Evolutionary conservation across 2,329 filamentous ascomycete genomes (phyloP).

Genomic region (Colletotrichum cordylinicola): DNA sequence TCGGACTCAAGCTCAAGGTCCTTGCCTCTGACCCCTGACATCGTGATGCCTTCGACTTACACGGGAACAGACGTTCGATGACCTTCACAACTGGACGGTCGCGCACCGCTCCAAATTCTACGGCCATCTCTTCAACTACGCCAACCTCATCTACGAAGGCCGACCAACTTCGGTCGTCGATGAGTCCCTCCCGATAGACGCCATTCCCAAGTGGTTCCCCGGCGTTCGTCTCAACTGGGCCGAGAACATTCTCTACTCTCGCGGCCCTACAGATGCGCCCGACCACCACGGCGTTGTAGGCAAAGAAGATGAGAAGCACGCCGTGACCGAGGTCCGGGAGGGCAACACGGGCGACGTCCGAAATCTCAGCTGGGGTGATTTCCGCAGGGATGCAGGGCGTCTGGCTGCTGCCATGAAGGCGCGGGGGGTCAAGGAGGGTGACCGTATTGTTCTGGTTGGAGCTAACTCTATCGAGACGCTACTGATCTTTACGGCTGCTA

Average conservation of each 20-base stretch:
- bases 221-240: constrained; percentile 79
- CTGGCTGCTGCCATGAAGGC: constrained; percentile 71
- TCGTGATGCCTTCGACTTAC: not conserved
- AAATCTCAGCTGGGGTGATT: constrained; percentile 70
- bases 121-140: constrained; percentile 64
- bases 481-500: constrained; percentile 72
- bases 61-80: constrained; percentile 62
- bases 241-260: constrained; percentile 77
- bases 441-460: constrained; percentile 77
- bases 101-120: constrained; percentile 69
- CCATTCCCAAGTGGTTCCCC: constrained; percentile 78
- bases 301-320: constrained; percentile 76
- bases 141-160: constrained; percentile 69
- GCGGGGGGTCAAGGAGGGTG: constrained; percentile 71
- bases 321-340: constrained; percentile 75
- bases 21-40: constrained; percentile 30
- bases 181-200: constrained; percentile 71
- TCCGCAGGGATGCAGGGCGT: constrained; percentile 63
- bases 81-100: constrained; percentile 75
- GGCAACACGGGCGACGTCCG: constrained; percentile 57
- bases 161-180: constrained; percentile 68
- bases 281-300: constrained; percentile 55
- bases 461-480: constrained; percentile 79
- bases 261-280: constrained; percentile 41
- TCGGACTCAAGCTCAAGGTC: constrained; percentile 61